Conservation (phyloP, 176 grass and related monocot genomes). For the Zoysia pacifica region DNA sequence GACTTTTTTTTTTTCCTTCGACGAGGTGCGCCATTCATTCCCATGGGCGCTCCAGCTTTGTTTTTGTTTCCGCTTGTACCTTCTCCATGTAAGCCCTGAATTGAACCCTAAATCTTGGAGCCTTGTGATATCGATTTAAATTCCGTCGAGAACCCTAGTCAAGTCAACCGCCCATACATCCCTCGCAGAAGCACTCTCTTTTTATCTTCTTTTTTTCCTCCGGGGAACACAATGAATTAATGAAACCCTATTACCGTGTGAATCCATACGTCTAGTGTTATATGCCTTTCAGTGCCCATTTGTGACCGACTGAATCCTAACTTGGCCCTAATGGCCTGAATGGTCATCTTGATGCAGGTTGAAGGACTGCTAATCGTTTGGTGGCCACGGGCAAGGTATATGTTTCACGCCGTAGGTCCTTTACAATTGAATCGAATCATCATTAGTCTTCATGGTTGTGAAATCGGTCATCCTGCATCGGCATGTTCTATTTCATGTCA, state of each 20-base stretch:
- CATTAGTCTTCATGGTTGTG: background rate
- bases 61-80: background rate
- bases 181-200: background rate
- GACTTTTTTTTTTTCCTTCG: too few species aligned
- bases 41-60: background rate
- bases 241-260: background rate
- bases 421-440: too few species aligned
- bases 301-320: background rate
- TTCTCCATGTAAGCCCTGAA: slow-evolving; percentile 1
- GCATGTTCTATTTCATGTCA: background rate
- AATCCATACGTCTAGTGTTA: background rate
- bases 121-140: background rate
- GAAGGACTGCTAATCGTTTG: slow-evolving; percentile 5
- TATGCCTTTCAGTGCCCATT: background rate
- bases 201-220: background rate
- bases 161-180: background rate
- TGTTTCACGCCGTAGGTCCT: background rate
- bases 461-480: background rate
- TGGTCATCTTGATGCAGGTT: slow-evolving; percentile 24
- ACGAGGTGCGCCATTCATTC: background rate
- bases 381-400: slow-evolving; percentile 28
- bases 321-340: background rate
- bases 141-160: background rate
- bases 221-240: too few species aligned
- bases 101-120: background rate